Percentiles rank a stretch among this genome's conserved stretches.
Evolutionary conservation across 169 alveolate genomes (phyloP).

Genomic region (Neospora caninum): DNA sequence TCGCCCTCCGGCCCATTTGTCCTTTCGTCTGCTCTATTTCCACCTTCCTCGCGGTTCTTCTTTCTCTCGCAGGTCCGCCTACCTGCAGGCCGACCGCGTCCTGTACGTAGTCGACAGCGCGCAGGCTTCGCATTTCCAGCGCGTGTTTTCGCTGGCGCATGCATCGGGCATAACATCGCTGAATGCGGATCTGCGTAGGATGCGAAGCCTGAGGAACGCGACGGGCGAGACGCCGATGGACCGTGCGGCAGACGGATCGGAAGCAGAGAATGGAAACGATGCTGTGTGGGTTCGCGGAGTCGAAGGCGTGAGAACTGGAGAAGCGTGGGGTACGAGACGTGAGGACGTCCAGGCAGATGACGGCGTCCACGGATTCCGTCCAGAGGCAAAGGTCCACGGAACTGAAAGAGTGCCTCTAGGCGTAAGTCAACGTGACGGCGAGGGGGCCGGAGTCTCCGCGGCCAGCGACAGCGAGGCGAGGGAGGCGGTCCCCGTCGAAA

Average conservation of each 20-base stretch:
- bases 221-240: neutral
- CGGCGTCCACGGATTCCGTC: too few relatives aligned
- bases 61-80: constrained; percentile 82
- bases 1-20: too few relatives aligned
- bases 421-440: neutral
- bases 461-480: neutral
- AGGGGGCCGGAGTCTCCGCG: neutral
- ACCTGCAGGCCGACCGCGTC: constrained; percentile 78
- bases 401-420: neutral
- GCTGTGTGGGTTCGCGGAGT: neutral
- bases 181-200: neutral
- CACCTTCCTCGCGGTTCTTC: neutral
- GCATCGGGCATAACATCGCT: constrained; percentile 81
- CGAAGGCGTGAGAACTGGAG: neutral
- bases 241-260: neutral
- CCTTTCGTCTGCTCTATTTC: too few relatives aligned
- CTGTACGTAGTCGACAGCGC: constrained; percentile 96
- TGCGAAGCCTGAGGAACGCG: neutral
- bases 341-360: too few relatives aligned
- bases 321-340: neutral
- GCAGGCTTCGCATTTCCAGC: constrained; percentile 91
- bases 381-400: too few relatives aligned
- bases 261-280: neutral
- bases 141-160: constrained; percentile 90
- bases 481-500: neutral